Evolutionary conservation across 1,139 yeast species (phyloP).

Genomic region (Saccharomycopsis hybrid): DNA sequence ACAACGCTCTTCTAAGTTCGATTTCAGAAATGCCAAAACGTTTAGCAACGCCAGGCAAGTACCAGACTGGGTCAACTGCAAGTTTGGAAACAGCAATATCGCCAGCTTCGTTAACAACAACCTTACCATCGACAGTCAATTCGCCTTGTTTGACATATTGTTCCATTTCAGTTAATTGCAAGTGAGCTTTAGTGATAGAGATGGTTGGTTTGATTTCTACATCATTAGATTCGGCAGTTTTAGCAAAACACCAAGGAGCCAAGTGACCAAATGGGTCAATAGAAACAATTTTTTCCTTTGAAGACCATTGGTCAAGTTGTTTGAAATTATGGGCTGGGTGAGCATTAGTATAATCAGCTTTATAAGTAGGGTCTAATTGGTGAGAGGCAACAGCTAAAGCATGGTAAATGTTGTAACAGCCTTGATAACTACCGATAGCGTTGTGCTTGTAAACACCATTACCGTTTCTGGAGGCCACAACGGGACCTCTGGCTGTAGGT

Average conservation of each 20-base stretch:
- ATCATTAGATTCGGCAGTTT: constrained; percentile 35
- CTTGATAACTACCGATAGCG: constrained; percentile 55
- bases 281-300: constrained; percentile 47
- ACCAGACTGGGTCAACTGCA: constrained; percentile 65
- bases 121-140: constrained; percentile 47
- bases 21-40: constrained; percentile 49
- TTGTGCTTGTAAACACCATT: constrained; percentile 41
- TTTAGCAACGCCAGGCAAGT: constrained; percentile 57
- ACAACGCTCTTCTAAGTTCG: constrained; percentile 49
- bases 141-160: constrained; percentile 47
- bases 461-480: constrained; percentile 46
- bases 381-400: constrained; percentile 54
- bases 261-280: constrained; percentile 59
- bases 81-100: constrained; percentile 54
- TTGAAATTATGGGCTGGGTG: constrained; percentile 52
- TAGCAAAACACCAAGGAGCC: constrained; percentile 49
- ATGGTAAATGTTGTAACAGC: constrained; percentile 54
- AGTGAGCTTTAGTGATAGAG: constrained; percentile 55
- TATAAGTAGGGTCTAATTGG: constrained; percentile 43
- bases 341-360: constrained; percentile 54
- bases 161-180: constrained; percentile 49
- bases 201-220: constrained; percentile 55
- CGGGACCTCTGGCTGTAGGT: constrained; percentile 46
- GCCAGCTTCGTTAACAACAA: constrained; percentile 49
- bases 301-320: constrained; percentile 49